Percentiles rank a stretch among this genome's conserved stretches.
These are phyloP conservation scores for Trichoderma sp. DNA, from an alignment of 2,329 filamentous ascomycete species.

Conservation along the genomic window DNA sequence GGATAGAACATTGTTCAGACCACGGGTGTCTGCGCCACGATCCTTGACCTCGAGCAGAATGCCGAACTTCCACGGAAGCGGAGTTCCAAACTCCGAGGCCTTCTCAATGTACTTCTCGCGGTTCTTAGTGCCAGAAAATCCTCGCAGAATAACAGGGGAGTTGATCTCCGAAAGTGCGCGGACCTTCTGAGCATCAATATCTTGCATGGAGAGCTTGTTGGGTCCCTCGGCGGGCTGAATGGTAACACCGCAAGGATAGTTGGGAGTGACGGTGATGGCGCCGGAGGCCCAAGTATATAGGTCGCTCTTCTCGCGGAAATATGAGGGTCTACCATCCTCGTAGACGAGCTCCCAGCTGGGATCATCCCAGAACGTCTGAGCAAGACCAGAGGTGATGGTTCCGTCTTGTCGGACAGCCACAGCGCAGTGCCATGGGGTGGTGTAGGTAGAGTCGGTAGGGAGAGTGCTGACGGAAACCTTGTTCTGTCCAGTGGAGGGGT, in stretches of 20 bases:
- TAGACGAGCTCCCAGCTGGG: conserved; percentile 50
- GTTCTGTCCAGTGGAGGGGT: conserved; percentile 51
- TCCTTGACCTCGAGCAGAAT: conserved; percentile 56
- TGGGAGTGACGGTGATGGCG: background rate
- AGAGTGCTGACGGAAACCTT: conserved; percentile 57
- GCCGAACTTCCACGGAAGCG: conserved; percentile 58
- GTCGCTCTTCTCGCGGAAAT: conserved; percentile 50
- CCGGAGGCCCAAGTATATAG: background rate
- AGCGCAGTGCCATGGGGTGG: conserved; percentile 59
- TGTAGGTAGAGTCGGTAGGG: conserved; percentile 49
- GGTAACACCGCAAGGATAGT: background rate
- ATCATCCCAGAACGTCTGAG: conserved; percentile 46
- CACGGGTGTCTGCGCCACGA: conserved; percentile 43
- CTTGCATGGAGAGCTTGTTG: conserved; percentile 42
- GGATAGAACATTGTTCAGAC: background rate
- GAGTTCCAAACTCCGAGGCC: conserved; percentile 51
- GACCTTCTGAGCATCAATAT: conserved; percentile 51
- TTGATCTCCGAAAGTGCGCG: conserved; percentile 51
- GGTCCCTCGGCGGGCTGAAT: background rate
- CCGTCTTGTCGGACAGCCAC: conserved; percentile 50
- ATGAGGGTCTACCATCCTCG: conserved; percentile 50
- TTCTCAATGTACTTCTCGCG: conserved; percentile 51
- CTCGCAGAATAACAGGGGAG: conserved; percentile 58
- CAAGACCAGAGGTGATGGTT: conserved; percentile 45
- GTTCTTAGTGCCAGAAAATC: conserved; percentile 52